These are phyloP conservation scores for Syzygium malaccense DNA, from an alignment of 441 rosid species.

Conservation along the genomic window DNA sequence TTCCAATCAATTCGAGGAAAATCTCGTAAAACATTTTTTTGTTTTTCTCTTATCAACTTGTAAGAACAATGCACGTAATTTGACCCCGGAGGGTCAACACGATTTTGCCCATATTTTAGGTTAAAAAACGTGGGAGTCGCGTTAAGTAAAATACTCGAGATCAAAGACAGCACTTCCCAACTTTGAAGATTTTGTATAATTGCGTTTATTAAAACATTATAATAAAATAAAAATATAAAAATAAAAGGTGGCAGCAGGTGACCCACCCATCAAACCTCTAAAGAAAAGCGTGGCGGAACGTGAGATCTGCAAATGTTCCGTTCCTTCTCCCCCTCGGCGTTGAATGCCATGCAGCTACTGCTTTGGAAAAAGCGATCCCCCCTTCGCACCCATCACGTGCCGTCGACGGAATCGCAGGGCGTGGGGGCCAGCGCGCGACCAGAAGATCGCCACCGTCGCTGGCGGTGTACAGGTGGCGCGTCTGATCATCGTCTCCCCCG, in stretches of 20 bases:
- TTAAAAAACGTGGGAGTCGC: neutral
- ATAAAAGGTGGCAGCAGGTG: neutral
- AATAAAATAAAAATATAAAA: neutral
- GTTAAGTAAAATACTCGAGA: neutral
- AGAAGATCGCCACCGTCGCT: neutral
- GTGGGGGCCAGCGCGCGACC: neutral
- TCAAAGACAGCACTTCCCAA: neutral
- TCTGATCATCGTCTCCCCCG: neutral
- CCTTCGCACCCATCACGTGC: neutral
- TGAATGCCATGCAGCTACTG: neutral
- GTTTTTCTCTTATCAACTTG: neutral
- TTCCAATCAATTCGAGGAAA: neutral
- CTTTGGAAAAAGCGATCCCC: neutral
- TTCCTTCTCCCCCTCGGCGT: neutral
- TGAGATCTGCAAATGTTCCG: neutral
- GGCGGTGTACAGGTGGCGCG: neutral
- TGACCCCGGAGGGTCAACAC: neutral
- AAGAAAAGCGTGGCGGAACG: neutral
- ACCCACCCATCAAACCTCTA: neutral
- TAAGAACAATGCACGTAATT: neutral
- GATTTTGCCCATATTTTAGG: neutral
- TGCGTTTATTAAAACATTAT: neutral
- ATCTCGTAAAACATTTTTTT: neutral
- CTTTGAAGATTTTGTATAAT: neutral
- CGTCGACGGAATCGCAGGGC: neutral